These are phyloP conservation scores for Aspergillus pseudoviridinutans DNA, from an alignment of 2,329 filamentous ascomycete species.

Conservation along the genomic window DNA sequence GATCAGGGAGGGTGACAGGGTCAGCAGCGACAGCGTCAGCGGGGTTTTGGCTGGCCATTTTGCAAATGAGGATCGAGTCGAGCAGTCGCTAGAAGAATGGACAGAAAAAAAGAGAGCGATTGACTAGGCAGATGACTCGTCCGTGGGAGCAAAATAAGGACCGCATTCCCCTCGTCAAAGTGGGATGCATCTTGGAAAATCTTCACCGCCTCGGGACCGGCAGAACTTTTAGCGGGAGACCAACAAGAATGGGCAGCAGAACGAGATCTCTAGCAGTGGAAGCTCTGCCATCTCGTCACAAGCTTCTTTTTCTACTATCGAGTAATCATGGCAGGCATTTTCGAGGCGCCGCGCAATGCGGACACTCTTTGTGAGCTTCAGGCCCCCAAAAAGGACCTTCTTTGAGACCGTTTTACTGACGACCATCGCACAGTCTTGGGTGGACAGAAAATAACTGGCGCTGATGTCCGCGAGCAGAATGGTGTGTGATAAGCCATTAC, in stretches of 20 bases:
- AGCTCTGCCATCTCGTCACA: constrained; percentile 26
- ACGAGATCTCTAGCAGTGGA: constrained; percentile 19
- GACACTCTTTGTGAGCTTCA: constrained; percentile 73
- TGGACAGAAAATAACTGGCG: constrained; percentile 93
- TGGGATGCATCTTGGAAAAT: constrained; percentile 34
- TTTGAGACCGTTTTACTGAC: constrained; percentile 26
- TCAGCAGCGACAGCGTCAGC: constrained; percentile 23
- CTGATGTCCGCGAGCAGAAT: constrained; percentile 97
- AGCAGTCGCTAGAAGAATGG: constrained; percentile 17
- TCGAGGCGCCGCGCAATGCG: constrained; percentile 85
- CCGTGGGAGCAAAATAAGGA: constrained; percentile 6
- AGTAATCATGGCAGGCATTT: constrained; percentile 80
- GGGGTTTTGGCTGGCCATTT: constrained; percentile 31
- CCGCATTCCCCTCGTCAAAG: constrained; percentile 29
- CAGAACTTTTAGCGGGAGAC: constrained; percentile 38
- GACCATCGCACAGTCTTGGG: constrained; percentile 65
- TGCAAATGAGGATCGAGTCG: constrained; percentile 12
- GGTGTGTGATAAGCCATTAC: constrained; percentile 50
- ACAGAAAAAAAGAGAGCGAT: constrained; percentile 12
- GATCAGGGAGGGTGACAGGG: constrained; percentile 35
- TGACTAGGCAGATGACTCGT: constrained; percentile 11
- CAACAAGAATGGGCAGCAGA: constrained; percentile 8
- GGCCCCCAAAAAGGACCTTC: not conserved
- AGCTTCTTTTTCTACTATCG: constrained; percentile 16
- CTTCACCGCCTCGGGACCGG: constrained; percentile 37